Evolutionary conservation across 2,329 filamentous ascomycete genomes (phyloP).

Genomic region (Phaeosphaeriaceae sp.): DNA sequence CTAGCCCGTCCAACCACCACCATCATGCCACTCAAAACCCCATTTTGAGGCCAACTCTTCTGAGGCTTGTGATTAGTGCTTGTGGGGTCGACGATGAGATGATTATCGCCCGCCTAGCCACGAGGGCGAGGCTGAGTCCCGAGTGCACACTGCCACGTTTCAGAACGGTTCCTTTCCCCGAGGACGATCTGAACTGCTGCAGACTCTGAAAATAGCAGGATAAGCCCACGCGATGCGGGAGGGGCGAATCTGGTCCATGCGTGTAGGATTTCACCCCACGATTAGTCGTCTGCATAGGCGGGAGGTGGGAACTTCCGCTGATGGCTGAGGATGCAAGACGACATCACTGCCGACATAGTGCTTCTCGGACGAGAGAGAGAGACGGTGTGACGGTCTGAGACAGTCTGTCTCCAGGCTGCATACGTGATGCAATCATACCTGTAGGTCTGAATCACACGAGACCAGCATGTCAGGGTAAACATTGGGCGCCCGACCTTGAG

Average conservation of each 20-base stretch:
- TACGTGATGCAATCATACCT: not conserved
- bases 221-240: not conserved
- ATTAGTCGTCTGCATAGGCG: not conserved
- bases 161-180: not conserved
- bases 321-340: not conserved
- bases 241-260: not conserved
- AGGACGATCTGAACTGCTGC: not conserved
- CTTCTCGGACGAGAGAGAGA: not conserved
- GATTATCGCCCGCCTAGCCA: not conserved
- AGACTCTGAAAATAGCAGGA: not conserved
- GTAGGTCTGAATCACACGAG: not conserved
- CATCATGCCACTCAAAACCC: not conserved
- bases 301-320: not conserved
- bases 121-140: conserved; percentile 10
- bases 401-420: not conserved
- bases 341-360: not conserved
- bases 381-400: not conserved
- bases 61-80: not conserved
- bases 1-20: not conserved
- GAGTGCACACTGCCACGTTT: conserved; percentile 9
- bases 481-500: not conserved
- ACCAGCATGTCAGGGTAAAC: not conserved
- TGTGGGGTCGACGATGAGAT: not conserved
- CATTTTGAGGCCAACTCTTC: not conserved
- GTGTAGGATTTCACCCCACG: not conserved